These are phyloP conservation scores for Diaporthe sp. DNA, from an alignment of 2,329 filamentous ascomycete species.

Conservation along the genomic window DNA sequence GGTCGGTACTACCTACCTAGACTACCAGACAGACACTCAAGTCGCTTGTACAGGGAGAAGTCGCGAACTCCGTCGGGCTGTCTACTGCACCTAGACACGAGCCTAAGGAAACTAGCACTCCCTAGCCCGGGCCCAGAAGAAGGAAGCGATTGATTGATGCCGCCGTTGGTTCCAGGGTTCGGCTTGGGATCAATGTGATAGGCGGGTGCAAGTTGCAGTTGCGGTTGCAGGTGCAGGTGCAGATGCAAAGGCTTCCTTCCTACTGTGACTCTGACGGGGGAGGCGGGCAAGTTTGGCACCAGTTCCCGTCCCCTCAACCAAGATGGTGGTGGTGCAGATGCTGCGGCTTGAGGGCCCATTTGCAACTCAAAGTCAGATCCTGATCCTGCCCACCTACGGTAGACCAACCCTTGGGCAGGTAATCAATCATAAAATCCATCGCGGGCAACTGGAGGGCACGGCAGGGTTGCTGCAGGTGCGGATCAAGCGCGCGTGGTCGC, in stretches of 20 bases:
- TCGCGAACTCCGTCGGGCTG: conserved; percentile 6
- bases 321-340: neutral
- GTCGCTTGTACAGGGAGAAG: neutral
- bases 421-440: neutral
- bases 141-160: conserved; percentile 22
- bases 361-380: neutral
- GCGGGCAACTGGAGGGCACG: neutral
- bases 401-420: neutral
- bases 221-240: conserved; percentile 4
- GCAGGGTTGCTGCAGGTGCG: conserved; percentile 22
- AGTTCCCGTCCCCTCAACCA: neutral
- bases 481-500: neutral
- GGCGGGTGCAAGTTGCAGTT: conserved; percentile 1
- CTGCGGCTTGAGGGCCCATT: neutral
- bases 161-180: conserved; percentile 15
- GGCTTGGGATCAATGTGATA: conserved; percentile 1
- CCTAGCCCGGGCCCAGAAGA: conserved; percentile 14
- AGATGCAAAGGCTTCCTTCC: conserved; percentile 21
- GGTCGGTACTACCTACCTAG: neutral
- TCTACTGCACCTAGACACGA: conserved; percentile 1
- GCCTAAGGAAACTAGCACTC: conserved; percentile 16
- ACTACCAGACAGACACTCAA: neutral
- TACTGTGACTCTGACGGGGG: conserved; percentile 6
- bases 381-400: neutral
- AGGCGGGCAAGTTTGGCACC: neutral